Evolutionary conservation across 345 rosid genomes (phyloP).

Genomic region (Dipteronia sinensis): DNA sequence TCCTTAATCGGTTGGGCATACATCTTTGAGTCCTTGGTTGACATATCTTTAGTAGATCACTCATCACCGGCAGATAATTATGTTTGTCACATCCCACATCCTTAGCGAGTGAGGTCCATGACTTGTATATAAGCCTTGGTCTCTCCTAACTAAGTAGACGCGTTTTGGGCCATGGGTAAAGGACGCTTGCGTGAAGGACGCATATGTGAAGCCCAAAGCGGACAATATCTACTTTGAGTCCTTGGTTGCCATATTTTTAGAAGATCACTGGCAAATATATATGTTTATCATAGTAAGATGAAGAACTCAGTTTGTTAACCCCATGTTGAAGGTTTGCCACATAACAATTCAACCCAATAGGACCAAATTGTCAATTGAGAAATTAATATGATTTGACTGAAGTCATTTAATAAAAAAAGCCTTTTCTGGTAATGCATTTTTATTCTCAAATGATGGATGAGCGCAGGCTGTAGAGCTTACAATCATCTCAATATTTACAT

Average conservation of each 20-base stretch:
- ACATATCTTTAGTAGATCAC: conserved; percentile 11
- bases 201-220: too few species aligned
- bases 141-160: too few species aligned
- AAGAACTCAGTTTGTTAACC: not conserved
- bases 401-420: not conserved
- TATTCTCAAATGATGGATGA: not conserved
- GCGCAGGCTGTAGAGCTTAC: not conserved
- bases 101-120: too few species aligned
- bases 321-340: not conserved
- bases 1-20: not conserved
- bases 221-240: not conserved
- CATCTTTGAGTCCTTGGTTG: conserved; percentile 5
- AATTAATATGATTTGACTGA: not conserved
- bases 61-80: not conserved
- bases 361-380: not conserved
- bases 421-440: not conserved
- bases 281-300: not conserved
- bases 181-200: too few species aligned
- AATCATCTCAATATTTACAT: not conserved
- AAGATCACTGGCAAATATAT: not conserved
- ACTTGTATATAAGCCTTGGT: too few species aligned
- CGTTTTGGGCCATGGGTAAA: too few species aligned
- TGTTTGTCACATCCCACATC: too few species aligned
- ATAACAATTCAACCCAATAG: not conserved
- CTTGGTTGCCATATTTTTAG: conserved; percentile 9